Base-by-base conservation (phyloP, 257 asterid genomes). In the Solanum chmielewskii region DNA sequence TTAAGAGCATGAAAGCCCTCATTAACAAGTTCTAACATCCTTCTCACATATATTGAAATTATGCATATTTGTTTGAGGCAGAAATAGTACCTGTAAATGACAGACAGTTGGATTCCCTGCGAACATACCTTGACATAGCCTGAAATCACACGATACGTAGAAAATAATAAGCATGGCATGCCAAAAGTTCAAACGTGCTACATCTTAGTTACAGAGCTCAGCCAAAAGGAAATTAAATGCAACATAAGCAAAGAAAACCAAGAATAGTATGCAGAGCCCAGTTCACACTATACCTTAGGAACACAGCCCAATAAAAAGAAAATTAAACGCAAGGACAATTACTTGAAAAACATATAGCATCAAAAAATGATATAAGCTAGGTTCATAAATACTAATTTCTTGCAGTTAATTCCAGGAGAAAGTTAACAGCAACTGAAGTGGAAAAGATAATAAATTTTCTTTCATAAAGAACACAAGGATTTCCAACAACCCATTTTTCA, bases 51-150 rank as follows among this genome's bases (percentile, higher is more conserved):
- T 45, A 76, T 62, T 59, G 62, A 86, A 20, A 33, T 1, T 37
- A 87, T n/a, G 83, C 39, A 16, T 44, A 78, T 15, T 85, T 64
- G 64, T 84, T 88, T 78, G 37, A 66, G 64, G 82, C 86, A 85
- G 60, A 49, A 20, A 52, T 62, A 25, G 52, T 91, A 96, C 99
- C 98, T 92, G 98, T 96, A 69, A 96, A 90, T 10, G 98, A 92
- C 88, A 96, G 90, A 88, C 93, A 93, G 47, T 90, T 91, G 29
- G 92, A 94, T 94, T 96, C 97, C 83, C 93, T 92, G 6, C 93
- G 98, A 83, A 93, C 90, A 91, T 96, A 95, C 92, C 98, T 93
- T 27, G 98, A 89, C 95, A 94, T 91, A 81, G 96, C 98, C 98
- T 95, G 87, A 77, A 89, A 86, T 49, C 44, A 80, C 85, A 45